Percentiles rank a stretch among this genome's conserved stretches.
Evolutionary conservation across 2,329 filamentous ascomycete genomes (phyloP).

Genomic region (Ophiobolus disseminans): DNA sequence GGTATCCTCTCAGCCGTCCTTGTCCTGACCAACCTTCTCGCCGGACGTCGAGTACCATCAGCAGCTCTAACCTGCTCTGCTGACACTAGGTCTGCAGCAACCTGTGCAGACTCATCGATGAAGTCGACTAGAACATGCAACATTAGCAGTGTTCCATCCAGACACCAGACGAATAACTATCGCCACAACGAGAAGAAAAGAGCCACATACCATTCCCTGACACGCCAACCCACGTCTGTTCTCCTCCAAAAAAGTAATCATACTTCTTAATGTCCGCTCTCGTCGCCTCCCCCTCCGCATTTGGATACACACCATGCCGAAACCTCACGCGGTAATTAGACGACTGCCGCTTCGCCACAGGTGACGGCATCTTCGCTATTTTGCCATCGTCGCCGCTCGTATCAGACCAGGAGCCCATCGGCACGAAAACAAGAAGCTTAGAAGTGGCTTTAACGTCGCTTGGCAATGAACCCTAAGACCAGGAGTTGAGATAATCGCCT

Average conservation of each 20-base stretch:
- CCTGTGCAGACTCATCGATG: constrained; percentile 22
- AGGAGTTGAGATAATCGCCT: no score
- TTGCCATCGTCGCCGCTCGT: constrained; percentile 9
- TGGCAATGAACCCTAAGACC: no score
- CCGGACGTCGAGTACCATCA: constrained; percentile 6
- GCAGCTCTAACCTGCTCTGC: neutral
- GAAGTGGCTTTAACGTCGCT: constrained; percentile 1
- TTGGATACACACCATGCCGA: constrained; percentile 27
- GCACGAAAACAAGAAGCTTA: neutral
- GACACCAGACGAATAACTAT: no score
- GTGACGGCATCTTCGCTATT: no score
- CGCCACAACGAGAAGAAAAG: neutral
- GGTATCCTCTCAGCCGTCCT: constrained; percentile 5
- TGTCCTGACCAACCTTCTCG: constrained; percentile 3
- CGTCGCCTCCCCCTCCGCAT: constrained; percentile 20
- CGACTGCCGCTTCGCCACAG: constrained; percentile 5
- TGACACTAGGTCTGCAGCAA: constrained; percentile 17
- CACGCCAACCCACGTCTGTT: constrained; percentile 22
- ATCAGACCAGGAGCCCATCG: constrained; percentile 8
- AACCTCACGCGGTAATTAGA: constrained; percentile 29
- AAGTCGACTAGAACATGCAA: no score
- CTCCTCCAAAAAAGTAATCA: constrained; percentile 29
- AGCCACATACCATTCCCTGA: constrained; percentile 18
- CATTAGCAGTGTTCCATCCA: no score
- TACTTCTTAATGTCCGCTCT: constrained; percentile 33